Percentiles rank a stretch among this genome's conserved stretches.
Evolutionary conservation across 495 filamentous ascomycete species (phyloP).

Genomic region (Parachaetomium inaequale): DNA sequence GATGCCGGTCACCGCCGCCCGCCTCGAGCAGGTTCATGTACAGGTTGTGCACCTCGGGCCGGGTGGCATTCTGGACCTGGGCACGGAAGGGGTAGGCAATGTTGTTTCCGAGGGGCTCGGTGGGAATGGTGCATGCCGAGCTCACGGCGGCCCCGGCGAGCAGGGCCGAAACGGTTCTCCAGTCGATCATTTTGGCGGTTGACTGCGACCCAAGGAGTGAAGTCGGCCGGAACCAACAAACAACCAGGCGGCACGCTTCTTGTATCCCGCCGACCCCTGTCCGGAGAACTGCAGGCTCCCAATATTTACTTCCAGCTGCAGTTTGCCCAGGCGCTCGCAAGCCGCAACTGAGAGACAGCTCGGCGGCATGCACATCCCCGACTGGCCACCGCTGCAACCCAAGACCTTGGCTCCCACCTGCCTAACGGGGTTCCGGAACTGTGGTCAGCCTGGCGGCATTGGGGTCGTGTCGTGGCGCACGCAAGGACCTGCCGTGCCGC

Average conservation of each 20-base stretch:
- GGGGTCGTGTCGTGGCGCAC: not conserved
- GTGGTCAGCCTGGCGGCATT: not conserved
- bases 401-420: constrained; percentile 5
- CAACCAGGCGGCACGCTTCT: not conserved
- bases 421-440: constrained; percentile 8
- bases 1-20: constrained; percentile 49
- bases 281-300: too few species aligned
- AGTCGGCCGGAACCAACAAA: not conserved
- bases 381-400: not conserved
- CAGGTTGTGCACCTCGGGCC: constrained; percentile 47
- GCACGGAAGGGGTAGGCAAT: constrained; percentile 44
- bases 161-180: constrained; percentile 23
- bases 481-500: not conserved
- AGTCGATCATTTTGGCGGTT: constrained; percentile 21
- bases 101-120: constrained; percentile 34
- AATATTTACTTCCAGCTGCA: constrained; percentile 9
- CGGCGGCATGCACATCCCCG: not conserved
- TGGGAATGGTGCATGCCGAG: constrained; percentile 43
- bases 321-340: not conserved
- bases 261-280: too few species aligned
- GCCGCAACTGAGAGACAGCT: constrained; percentile 1
- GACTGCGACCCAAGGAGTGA: not conserved
- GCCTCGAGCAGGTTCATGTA: constrained; percentile 49
- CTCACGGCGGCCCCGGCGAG: constrained; percentile 28
- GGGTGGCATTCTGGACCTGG: constrained; percentile 49